Base-by-base conservation (phyloP, 345 rosid genomes). In the Syzygium aromaticum region DNA sequence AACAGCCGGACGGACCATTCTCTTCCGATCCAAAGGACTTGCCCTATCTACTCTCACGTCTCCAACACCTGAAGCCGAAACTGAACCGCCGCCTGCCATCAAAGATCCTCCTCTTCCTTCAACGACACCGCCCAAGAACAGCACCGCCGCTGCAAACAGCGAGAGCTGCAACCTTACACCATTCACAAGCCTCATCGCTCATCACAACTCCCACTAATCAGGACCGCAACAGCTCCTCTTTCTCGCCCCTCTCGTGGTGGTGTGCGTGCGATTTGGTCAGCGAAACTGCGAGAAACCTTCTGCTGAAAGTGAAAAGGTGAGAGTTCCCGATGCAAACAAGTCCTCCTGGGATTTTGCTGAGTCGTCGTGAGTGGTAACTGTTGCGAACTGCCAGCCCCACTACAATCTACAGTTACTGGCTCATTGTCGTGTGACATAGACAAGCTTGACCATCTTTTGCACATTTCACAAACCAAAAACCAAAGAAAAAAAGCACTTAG, bases 321-420 rank as follows among this genome's bases (percentile, higher is more conserved):
- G 43, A 16, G 77, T 30, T 16, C 77, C 43, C 77, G 11, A 64
- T 7, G 43, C 7, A 16, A 64, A 33, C 78, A 8, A 8, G 78
- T 17, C 17, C 12, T 8, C 2, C 5, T 16, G 46, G 78, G 23
- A 17, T 33, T 33, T 57, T 33, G 78, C 78, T 19, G 5, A 33
- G 78, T 4, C 4, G 78, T 2, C 4, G 77, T 4, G 46, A 67
- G 56, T 57, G 40, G 73, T 85, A 86, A 90, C 91, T n/a, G 87
- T 54, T 88, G 23, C 43, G 84, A 87, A 89, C 88, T 82, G 51
- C 89, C 89, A 46, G 6, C 52, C 89, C 90, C 84, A 77, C 84
- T 63, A 27, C 86, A 25, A 63, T 59, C 54, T 46, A 43, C 86
- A n/a, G 86, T 85, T 61, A 54, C 63, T 30, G 16, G 40, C 67